Percentiles rank a stretch among this genome's conserved stretches.
Evolutionary conservation across 2,329 filamentous ascomycete species (phyloP).

Genomic region (Byssoonygena ceratinophila): DNA sequence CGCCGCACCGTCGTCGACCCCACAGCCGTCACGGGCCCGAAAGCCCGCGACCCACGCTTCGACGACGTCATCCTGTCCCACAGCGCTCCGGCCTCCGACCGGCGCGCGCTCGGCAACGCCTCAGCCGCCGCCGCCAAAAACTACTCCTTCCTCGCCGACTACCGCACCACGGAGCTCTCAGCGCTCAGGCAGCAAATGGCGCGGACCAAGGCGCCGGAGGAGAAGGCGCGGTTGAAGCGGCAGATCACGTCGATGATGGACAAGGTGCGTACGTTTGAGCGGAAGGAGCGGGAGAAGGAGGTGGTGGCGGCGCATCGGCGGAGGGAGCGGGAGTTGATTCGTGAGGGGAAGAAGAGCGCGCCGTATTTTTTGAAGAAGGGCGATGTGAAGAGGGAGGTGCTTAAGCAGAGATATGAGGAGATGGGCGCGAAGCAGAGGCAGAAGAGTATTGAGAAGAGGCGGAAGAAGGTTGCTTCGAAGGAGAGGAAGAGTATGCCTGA

Average conservation of each 20-base stretch:
- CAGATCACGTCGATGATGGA: slow-evolving; percentile 69
- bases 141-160: slow-evolving; percentile 81
- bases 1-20: slow-evolving; percentile 59
- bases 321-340: slow-evolving; percentile 73
- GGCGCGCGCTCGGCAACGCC: slow-evolving; percentile 40
- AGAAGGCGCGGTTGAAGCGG: slow-evolving; percentile 61
- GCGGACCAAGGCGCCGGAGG: slow-evolving; percentile 52
- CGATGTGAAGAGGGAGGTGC: slow-evolving; percentile 77
- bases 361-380: slow-evolving; percentile 89
- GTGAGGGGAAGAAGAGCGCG: slow-evolving; percentile 65
- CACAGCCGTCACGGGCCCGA: slow-evolving; percentile 39
- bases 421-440: slow-evolving; percentile 82
- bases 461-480: slow-evolving; percentile 79
- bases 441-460: slow-evolving; percentile 69
- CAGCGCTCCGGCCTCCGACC: slow-evolving; percentile 23
- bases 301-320: slow-evolving; percentile 65
- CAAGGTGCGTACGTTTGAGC: slow-evolving; percentile 57
- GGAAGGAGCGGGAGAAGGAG: slow-evolving; percentile 58
- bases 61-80: slow-evolving; percentile 48
- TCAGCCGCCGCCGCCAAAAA: slow-evolving; percentile 48
- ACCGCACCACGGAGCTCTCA: slow-evolving; percentile 71
- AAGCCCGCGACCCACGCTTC: slow-evolving; percentile 79
- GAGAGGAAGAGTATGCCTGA: slow-evolving; percentile 68
- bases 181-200: slow-evolving; percentile 59
- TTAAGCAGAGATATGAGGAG: slow-evolving; percentile 66